Evolutionary conservation across 352 stramenopile genomes (phyloP).

Genomic region (Phytophthora rubi): DNA sequence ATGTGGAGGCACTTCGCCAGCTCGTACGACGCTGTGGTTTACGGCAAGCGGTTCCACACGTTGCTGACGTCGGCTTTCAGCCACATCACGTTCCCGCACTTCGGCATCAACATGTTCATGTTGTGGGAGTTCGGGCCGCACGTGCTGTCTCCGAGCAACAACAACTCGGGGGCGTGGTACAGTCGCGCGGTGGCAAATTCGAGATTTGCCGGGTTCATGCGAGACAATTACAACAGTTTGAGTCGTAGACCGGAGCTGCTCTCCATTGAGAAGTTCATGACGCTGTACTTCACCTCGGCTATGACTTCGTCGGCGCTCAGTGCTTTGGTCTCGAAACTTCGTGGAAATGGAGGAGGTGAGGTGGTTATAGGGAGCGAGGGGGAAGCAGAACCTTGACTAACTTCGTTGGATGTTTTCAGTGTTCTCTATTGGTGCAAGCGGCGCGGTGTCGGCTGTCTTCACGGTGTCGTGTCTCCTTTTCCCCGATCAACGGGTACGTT

Average conservation of each 20-base stretch:
- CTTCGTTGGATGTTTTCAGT: slow-evolving; percentile 39
- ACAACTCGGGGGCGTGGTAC: slow-evolving; percentile 52
- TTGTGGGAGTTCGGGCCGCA: slow-evolving; percentile 85
- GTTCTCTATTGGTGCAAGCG: slow-evolving; percentile 83
- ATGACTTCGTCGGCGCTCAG: slow-evolving; percentile 75
- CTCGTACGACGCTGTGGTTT: slow-evolving; percentile 76
- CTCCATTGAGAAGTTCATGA: slow-evolving; percentile 68
- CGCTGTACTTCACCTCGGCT: slow-evolving; percentile 75
- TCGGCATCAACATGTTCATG: slow-evolving; percentile 91
- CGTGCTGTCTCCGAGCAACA: slow-evolving; percentile 64
- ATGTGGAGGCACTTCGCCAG: slow-evolving; percentile 89
- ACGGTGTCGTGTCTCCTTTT: slow-evolving; percentile 81
- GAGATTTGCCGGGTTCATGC: slow-evolving; percentile 48
- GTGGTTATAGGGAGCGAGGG: not conserved
- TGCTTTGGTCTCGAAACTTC: slow-evolving; percentile 67
- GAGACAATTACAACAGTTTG: slow-evolving; percentile 38
- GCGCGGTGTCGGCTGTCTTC: slow-evolving; percentile 81
- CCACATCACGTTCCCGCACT: slow-evolving; percentile 83
- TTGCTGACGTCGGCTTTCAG: slow-evolving; percentile 84
- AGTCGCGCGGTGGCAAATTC: slow-evolving; percentile 58
- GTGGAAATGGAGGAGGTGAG: slow-evolving; percentile 59
- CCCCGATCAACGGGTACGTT: slow-evolving; percentile 63
- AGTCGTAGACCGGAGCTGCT: slow-evolving; percentile 43
- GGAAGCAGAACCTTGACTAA: not conserved
- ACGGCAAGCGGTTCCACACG: slow-evolving; percentile 73